These are phyloP conservation scores for Ophiobolus disseminans DNA, from an alignment of 2,329 filamentous ascomycete species.

Conservation along the genomic window DNA sequence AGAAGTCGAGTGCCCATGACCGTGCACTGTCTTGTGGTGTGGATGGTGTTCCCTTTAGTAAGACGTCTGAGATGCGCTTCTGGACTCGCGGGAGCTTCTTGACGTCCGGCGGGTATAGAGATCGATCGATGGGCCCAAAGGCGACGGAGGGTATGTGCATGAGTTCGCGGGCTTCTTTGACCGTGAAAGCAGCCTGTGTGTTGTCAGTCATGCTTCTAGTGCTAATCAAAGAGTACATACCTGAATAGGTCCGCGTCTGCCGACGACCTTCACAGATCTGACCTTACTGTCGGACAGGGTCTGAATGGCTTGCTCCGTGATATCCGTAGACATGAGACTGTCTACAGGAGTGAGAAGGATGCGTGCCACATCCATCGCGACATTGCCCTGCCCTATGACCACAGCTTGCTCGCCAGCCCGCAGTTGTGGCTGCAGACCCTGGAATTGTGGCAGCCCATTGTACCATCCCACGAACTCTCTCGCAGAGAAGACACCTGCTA, in stretches of 20 bases:
- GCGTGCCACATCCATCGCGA: constrained; percentile 90
- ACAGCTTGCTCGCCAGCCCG: constrained; percentile 80
- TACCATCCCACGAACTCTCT: constrained; percentile 98
- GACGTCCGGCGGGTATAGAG: constrained; percentile 71
- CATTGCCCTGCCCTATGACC: constrained; percentile 93
- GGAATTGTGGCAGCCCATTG: constrained; percentile 88
- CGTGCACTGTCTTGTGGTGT: constrained; percentile 60
- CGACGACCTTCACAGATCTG: constrained; percentile 83
- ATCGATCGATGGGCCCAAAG: constrained; percentile 72
- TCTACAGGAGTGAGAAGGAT: constrained; percentile 82
- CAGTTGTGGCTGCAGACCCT: constrained; percentile 74
- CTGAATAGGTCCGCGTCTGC: constrained; percentile 87
- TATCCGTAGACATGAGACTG: constrained; percentile 80
- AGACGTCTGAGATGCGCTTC: constrained; percentile 78
- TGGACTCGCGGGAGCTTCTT: constrained; percentile 76
- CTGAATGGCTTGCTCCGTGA: constrained; percentile 82
- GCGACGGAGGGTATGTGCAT: constrained; percentile 75
- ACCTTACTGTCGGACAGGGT: constrained; percentile 75
- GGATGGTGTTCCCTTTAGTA: constrained; percentile 74
- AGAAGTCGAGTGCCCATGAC: constrained; percentile 85
- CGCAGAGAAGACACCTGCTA: constrained; percentile 83
- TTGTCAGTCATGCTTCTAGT: constrained; percentile 7
- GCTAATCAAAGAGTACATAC: constrained; percentile 52
- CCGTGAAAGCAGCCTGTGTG: constrained; percentile 85
- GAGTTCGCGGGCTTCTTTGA: constrained; percentile 91